Conservation (phyloP, 2,329 filamentous ascomycete genomes). For the Hypocrella siamensis region DNA sequence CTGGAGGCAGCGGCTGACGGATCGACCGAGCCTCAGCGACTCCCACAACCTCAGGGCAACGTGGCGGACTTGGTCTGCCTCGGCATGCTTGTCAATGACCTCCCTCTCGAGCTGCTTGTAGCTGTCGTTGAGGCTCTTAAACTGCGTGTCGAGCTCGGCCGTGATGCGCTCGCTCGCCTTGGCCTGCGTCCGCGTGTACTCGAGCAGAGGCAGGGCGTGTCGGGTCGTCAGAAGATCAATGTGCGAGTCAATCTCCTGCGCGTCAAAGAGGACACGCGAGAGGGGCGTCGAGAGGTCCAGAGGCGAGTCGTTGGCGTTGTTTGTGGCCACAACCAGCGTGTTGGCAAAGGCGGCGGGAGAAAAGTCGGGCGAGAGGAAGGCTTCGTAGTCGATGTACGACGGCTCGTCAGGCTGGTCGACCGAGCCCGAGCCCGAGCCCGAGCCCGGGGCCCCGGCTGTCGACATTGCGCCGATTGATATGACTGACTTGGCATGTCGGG, state of each 20-base stretch:
- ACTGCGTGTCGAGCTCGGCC: conserved; percentile 61
- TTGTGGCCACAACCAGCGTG: conserved; percentile 72
- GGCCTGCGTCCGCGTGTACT: conserved; percentile 61
- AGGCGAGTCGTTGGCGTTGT: conserved; percentile 78
- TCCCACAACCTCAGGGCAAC: conserved; percentile 68
- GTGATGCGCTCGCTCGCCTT: conserved; percentile 59
- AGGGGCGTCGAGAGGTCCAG: conserved; percentile 90
- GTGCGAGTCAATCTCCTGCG: conserved; percentile 91
- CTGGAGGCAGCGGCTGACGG: conserved; percentile 63
- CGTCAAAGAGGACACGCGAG: conserved; percentile 86
- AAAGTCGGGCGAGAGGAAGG: conserved; percentile 74
- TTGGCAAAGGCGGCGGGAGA: conserved; percentile 75
- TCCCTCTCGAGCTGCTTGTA: conserved; percentile 78
- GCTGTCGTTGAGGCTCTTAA: conserved; percentile 65
- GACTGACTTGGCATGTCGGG: neutral
- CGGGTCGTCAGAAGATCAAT: conserved; percentile 81
- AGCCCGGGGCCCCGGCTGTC: too few species aligned
- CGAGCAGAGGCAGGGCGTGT: conserved; percentile 65
- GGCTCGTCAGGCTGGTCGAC: conserved; percentile 34
- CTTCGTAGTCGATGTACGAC: conserved; percentile 92
- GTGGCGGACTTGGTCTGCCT: conserved; percentile 66
- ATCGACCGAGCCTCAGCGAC: conserved; percentile 60
- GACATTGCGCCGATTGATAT: neutral
- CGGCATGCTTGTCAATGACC: conserved; percentile 70
- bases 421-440: too few species aligned